phyloP scores from a whole-genome alignment of 192 early-diverging fungal species.

The Rhizophagus sp. region DNA sequence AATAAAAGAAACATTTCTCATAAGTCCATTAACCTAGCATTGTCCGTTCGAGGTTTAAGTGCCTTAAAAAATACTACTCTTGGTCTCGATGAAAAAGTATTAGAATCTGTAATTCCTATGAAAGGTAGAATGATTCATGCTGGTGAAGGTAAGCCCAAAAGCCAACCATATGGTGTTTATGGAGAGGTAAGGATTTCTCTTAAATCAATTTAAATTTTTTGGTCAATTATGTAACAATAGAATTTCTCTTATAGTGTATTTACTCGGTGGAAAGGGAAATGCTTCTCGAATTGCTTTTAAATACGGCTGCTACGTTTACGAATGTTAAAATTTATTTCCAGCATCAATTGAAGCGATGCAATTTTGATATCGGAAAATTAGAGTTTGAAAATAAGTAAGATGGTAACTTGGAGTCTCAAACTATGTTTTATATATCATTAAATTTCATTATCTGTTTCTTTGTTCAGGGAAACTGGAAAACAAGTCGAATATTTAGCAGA shows the following conservation, averaged over 20 bases:
- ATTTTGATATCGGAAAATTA: constrained; percentile 71
- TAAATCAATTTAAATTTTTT: not conserved
- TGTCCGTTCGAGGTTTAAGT: constrained; percentile 83
- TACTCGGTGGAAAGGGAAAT: constrained; percentile 89
- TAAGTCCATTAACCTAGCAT: constrained; percentile 92
- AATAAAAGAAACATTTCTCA: constrained; percentile 54
- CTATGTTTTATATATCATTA: not conserved
- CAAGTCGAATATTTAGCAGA: constrained; percentile 57
- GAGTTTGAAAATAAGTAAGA: constrained; percentile 49
- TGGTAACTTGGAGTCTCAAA: constrained; percentile 7
- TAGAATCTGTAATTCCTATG: constrained; percentile 84
- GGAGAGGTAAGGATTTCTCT: constrained; percentile 61
- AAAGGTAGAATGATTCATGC: constrained; percentile 90
- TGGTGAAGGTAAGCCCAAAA: constrained; percentile 60
- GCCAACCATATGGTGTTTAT: constrained; percentile 86
- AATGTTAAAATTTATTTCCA: constrained; percentile 80
- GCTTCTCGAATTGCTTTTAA: constrained; percentile 81
- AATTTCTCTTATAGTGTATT: constrained; percentile 64
- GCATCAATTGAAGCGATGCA: constrained; percentile 63
- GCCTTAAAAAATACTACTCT: constrained; percentile 75
- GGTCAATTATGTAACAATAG: not conserved
- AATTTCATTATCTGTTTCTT: not conserved
- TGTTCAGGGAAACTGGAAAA: constrained; percentile 45
- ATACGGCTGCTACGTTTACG: constrained; percentile 61
- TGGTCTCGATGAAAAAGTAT: constrained; percentile 62